Evolutionary conservation across 2,329 filamentous ascomycete species (phyloP), one percentile per base, ranked within the genome.

Genomic region (Colletotrichum agaves): DNA sequence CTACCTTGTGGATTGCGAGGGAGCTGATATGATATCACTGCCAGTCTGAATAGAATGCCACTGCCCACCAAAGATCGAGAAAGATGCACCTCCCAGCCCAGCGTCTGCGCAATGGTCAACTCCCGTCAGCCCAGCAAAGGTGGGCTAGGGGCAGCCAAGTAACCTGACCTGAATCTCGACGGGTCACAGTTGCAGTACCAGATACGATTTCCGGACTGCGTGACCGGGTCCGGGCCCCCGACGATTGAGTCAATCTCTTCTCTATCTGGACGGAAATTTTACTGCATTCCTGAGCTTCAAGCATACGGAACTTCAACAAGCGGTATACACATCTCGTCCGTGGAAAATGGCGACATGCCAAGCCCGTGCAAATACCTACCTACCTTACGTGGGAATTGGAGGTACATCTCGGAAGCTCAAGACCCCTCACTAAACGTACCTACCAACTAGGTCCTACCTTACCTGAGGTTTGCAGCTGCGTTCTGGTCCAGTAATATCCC

Each of bases 91-190:
- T 4, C n/a, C 12, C 23, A 7, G 23, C 8, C 19, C 37, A 27
- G 37, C 3, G 5, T 21, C 10, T 17, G 13, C n/a, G 49, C 17
- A 31, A 27, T 53, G 49, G 31, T 17, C 27, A 17, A 13, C 27
- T 19, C 49, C 63, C 21, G 21, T 23, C 33, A 62, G 64, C 61
- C 61, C 53, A 67, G 65, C 61, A 41, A 50, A 64, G 65, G 61
- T 68, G 65, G 65, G 65, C 61, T 65, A 68, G 61, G 55, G 61
- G 61, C 55, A 55, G 33, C 61, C 61, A 55, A 60, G 44, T 55
- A 67, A 57, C 27, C 53, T 41, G 27, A 64, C 64, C 61, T 67
- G 61, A 63, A 67, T 67, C 64, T 59, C 47, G 46, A 58, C 61
- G 52, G 60, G 64, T 63, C 64, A 46, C 52, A 43, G 58, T 41